These are phyloP conservation scores for Tulasnella sp. DNA, from an alignment of 768 basidiomycete genomes.

Conservation along the genomic window DNA sequence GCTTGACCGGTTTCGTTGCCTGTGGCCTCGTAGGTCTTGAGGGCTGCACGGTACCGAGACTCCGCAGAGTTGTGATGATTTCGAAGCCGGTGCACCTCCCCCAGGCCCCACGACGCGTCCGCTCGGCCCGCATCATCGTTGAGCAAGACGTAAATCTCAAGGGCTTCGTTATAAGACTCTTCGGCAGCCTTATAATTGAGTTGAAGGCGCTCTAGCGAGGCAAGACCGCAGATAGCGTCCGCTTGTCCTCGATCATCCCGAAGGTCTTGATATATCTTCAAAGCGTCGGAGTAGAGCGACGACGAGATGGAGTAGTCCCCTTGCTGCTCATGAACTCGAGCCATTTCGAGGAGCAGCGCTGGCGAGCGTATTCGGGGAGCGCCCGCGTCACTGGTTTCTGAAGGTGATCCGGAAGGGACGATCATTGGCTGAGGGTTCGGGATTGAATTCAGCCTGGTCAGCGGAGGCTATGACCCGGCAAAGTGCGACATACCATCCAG, in stretches of 20 bases:
- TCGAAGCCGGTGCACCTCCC: neutral
- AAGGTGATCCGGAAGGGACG: neutral
- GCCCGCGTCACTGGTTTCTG: neutral
- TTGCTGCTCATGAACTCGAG: neutral
- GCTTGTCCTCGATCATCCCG: neutral
- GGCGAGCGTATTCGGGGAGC: neutral
- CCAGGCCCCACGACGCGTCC: neutral
- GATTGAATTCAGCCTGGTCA: neutral
- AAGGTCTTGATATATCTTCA: neutral
- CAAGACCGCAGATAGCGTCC: neutral
- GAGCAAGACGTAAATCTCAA: neutral
- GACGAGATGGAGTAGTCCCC: neutral
- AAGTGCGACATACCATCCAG: neutral
- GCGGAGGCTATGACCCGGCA: too few species aligned
- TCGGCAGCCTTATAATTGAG: neutral
- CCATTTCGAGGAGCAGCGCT: neutral
- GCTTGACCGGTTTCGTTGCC: neutral
- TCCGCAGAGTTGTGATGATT: neutral
- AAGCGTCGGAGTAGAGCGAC: neutral
- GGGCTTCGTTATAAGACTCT: neutral
- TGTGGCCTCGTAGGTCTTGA: neutral
- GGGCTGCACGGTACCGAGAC: neutral
- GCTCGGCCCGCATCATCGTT: neutral
- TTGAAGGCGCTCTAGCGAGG: neutral
- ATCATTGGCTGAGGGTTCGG: neutral